phyloP scores from a whole-genome alignment of 805 yeast genomes.

The Torulaspora delbrueckii region DNA sequence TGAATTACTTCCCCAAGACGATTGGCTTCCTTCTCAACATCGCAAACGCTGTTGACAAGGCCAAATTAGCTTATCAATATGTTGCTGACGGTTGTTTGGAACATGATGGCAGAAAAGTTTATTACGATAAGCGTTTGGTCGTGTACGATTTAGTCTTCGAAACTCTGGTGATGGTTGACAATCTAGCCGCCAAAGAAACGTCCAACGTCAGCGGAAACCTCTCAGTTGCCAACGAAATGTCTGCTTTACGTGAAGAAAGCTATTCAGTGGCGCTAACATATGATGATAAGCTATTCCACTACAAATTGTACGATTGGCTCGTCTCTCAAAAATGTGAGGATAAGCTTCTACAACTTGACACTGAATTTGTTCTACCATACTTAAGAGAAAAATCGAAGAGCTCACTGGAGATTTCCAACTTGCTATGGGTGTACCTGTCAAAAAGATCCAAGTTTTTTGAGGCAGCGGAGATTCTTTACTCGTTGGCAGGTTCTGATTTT shows the following conservation, averaged over 20 bases:
- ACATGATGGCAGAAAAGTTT: conserved; percentile 47
- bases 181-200: conserved; percentile 45
- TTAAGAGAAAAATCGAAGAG: conserved; percentile 61
- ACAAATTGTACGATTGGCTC: conserved; percentile 89
- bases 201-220: conserved; percentile 4
- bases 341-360: conserved; percentile 69
- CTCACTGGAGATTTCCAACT: conserved; percentile 68
- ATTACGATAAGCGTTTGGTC: conserved; percentile 49
- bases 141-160: conserved; percentile 73
- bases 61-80: conserved; percentile 54
- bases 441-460: conserved; percentile 70
- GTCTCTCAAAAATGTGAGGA: conserved; percentile 72
- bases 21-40: conserved; percentile 74
- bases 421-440: conserved; percentile 86
- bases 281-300: conserved; percentile 83
- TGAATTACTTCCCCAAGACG: conserved; percentile 80
- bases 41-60: conserved; percentile 62
- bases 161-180: conserved; percentile 67
- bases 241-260: conserved; percentile 60
- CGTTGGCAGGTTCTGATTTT: conserved; percentile 70
- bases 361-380: conserved; percentile 74
- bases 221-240: conserved; percentile 39
- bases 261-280: conserved; percentile 70
- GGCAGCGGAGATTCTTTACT: conserved; percentile 79
- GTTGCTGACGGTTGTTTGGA: conserved; percentile 47